Percentiles rank a stretch among this genome's conserved stretches.
These are phyloP conservation scores for Pterulicium gracile DNA, from an alignment of 1,284 basidiomycete species.

Conservation along the genomic window DNA sequence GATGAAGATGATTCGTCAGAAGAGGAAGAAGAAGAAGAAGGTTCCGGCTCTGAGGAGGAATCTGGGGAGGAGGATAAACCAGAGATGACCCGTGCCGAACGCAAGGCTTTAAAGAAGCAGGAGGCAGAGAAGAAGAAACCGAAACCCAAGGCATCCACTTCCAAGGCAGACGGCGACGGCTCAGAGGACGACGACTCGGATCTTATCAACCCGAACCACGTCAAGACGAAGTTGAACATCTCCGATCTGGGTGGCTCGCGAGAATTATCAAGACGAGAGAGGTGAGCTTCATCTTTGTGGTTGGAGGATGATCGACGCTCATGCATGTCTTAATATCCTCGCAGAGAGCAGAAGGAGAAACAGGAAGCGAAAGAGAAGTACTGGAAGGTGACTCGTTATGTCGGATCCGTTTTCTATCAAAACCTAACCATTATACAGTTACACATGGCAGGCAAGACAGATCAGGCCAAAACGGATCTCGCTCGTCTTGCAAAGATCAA, in stretches of 20 bases:
- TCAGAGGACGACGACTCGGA: slow-evolving; percentile 47
- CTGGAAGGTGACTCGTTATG: slow-evolving; percentile 50
- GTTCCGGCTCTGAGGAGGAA: slow-evolving; percentile 24
- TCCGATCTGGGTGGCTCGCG: slow-evolving; percentile 45
- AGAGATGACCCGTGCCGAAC: slow-evolving; percentile 54
- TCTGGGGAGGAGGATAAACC: slow-evolving; percentile 26
- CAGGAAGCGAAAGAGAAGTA: slow-evolving; percentile 79
- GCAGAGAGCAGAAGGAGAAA: slow-evolving; percentile 83
- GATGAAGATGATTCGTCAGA: slow-evolving; percentile 24
- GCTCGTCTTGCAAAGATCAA: slow-evolving; percentile 80
- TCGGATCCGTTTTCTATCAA: slow-evolving; percentile 8
- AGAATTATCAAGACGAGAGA: slow-evolving; percentile 58
- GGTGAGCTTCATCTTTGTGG: slow-evolving; percentile 30
- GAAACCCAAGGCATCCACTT: slow-evolving; percentile 25
- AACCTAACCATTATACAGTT: slow-evolving; percentile 28
- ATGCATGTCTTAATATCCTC: slow-evolving; percentile 2
- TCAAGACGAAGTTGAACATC: slow-evolving; percentile 54
- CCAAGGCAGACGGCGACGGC: slow-evolving; percentile 27
- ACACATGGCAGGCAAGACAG: slow-evolving; percentile 73
- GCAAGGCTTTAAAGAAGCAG: slow-evolving; percentile 67
- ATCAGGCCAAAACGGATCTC: slow-evolving; percentile 80
- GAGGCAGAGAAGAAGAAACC: slow-evolving; percentile 30
- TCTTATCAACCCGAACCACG: slow-evolving; percentile 62
- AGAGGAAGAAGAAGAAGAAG: slow-evolving; percentile 28
- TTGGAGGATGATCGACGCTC: too few relatives aligned